Percentiles rank a stretch among this genome's conserved stretches.
These are phyloP conservation scores for Cantharellus anzutake DNA, from an alignment of 768 basidiomycete species.

Conservation along the genomic window DNA sequence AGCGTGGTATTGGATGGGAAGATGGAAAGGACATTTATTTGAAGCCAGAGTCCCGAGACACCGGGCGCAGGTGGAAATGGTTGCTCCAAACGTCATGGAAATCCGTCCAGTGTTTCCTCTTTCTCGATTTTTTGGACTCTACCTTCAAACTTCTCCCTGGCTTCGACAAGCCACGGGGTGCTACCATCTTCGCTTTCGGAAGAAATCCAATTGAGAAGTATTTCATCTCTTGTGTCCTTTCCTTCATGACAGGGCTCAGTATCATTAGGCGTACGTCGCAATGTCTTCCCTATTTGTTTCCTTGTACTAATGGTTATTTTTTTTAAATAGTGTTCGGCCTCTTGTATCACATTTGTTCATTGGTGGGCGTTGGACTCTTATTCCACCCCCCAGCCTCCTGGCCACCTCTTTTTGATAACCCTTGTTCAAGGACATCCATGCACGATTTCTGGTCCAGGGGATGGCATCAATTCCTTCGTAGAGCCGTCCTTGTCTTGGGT, in stretches of 20 bases:
- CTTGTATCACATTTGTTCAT: no score
- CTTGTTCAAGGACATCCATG: slow-evolving; percentile 1
- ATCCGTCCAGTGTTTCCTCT: background rate
- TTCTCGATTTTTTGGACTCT: background rate
- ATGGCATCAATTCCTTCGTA: slow-evolving; percentile 7
- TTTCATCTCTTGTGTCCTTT: background rate
- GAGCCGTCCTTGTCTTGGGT: slow-evolving; percentile 4
- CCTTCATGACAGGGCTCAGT: background rate
- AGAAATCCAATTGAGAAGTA: background rate
- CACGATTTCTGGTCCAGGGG: slow-evolving; percentile 4
- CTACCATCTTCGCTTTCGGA: background rate
- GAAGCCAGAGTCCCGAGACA: background rate
- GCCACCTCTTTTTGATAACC: slow-evolving; percentile 6
- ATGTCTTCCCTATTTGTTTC: background rate
- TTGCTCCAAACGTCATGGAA: background rate
- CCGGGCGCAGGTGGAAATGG: background rate
- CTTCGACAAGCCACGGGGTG: background rate
- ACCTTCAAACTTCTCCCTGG: background rate
- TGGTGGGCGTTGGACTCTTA: slow-evolving; percentile 3
- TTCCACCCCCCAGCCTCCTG: slow-evolving; percentile 1
- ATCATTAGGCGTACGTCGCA: background rate
- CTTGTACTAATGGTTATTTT: background rate
- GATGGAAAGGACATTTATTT: background rate
- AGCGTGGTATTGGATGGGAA: background rate
- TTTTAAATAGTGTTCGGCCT: background rate